These are phyloP conservation scores for Eucalyptus erythrocorys DNA, from an alignment of 345 rosid species.

Conservation along the genomic window DNA sequence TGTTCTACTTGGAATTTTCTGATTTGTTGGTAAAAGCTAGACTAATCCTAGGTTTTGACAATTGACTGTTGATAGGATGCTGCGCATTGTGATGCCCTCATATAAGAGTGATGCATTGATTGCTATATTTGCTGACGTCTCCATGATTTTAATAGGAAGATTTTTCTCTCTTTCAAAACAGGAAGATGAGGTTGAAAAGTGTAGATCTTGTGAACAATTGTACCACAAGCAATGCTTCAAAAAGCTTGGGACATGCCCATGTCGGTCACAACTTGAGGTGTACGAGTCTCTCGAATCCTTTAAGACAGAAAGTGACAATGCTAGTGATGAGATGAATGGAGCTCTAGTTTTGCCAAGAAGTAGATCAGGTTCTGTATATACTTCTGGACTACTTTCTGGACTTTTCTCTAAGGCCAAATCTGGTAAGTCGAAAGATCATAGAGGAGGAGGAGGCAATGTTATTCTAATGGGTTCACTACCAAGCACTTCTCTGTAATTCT, in stretches of 20 bases:
- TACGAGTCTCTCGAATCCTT: slow-evolving; percentile 1
- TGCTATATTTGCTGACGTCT: background rate
- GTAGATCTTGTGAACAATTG: slow-evolving; percentile 43
- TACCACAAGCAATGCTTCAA: slow-evolving; percentile 73
- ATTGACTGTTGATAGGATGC: background rate
- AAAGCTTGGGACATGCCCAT: slow-evolving; percentile 55
- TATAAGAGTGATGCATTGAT: background rate
- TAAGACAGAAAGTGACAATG: slow-evolving; percentile 3
- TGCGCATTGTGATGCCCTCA: background rate
- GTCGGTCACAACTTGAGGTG: slow-evolving; percentile 32
- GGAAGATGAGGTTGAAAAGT: slow-evolving; percentile 68
- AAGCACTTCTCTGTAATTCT: slow-evolving; percentile 31
- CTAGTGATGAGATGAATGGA: slow-evolving; percentile 9
- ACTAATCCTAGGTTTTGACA: background rate
- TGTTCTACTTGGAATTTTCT: background rate
- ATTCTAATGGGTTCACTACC: slow-evolving; percentile 79
- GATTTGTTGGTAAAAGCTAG: background rate
- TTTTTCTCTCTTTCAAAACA: slow-evolving; percentile 12
- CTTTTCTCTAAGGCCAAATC: slow-evolving; percentile 47
- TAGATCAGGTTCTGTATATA: slow-evolving; percentile 28
- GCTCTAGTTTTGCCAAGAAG: slow-evolving; percentile 21
- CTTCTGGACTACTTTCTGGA: slow-evolving; percentile 40
- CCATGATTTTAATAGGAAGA: background rate
- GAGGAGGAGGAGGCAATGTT: slow-evolving; percentile 38
- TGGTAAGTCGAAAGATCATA: slow-evolving; percentile 13